A percentile compares a stretch with the other conserved stretches of the same genome.
phyloP scores from a whole-genome alignment of 225 moss, liverwort and hornwort species.

The Sphagnum tenellum region DNA sequence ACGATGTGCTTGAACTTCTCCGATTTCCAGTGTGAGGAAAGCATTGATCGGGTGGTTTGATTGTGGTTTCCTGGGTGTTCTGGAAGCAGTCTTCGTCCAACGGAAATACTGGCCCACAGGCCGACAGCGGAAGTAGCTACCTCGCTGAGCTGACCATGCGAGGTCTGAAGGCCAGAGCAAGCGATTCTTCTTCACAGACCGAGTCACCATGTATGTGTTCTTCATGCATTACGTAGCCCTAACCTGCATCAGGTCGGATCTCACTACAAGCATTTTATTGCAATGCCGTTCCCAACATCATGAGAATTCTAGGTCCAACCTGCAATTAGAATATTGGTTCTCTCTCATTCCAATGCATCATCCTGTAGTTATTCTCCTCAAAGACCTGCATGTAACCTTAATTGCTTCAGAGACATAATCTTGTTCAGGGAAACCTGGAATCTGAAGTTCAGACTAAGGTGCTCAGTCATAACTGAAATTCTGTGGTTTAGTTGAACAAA shows the following conservation, averaged over 20 bases:
- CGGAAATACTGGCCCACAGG: not conserved
- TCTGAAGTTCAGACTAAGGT: not conserved
- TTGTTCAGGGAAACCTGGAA: too few species aligned
- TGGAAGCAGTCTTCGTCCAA: conserved; percentile 16
- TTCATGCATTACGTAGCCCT: not conserved
- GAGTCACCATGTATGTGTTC: conserved; percentile 36
- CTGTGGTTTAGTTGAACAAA: not conserved
- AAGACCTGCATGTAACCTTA: too few species aligned
- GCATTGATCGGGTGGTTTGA: not conserved
- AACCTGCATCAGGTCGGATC: too few species aligned
- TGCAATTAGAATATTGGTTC: not conserved
- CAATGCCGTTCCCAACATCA: too few species aligned
- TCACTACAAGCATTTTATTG: too few species aligned
- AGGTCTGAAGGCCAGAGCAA: conserved; percentile 38
- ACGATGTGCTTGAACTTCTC: not conserved
- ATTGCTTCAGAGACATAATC: too few species aligned
- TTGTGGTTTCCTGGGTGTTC: not conserved
- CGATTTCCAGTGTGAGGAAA: too few species aligned
- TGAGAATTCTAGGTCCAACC: too few species aligned
- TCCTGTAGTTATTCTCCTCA: too few species aligned
- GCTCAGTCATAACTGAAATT: not conserved
- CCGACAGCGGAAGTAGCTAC: conserved; percentile 50
- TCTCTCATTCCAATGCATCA: not conserved
- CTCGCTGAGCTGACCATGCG: conserved; percentile 50
- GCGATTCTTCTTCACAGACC: conserved; percentile 10